phyloP scores from a whole-genome alignment of 208 protist species.

The Acanthamoeba healyi region DNA sequence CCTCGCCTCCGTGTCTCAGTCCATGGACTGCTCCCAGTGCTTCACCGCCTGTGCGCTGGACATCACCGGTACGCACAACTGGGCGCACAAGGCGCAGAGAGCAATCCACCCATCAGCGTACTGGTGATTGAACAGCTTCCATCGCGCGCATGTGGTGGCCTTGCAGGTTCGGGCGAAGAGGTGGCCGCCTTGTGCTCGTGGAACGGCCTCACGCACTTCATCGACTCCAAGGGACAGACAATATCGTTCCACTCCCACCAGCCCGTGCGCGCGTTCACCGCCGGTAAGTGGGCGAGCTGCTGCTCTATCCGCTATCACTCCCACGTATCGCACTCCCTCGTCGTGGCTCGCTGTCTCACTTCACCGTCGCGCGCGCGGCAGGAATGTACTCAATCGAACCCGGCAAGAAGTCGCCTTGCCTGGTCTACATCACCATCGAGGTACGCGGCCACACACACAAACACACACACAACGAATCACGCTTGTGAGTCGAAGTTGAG shows the following conservation, averaged over 20 bases:
- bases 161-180: neutral
- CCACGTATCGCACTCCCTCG: neutral
- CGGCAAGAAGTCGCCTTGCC: neutral
- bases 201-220: slow-evolving; percentile 8
- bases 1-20: neutral
- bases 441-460: neutral
- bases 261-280: slow-evolving; percentile 7
- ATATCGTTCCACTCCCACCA: slow-evolving; percentile 15
- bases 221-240: slow-evolving; percentile 5
- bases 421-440: slow-evolving; percentile 55
- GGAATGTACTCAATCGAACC: slow-evolving; percentile 37
- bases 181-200: slow-evolving; percentile 12
- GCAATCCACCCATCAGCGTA: too few species aligned
- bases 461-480: neutral
- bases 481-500: too few species aligned
- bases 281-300: neutral
- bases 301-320: neutral
- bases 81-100: too few species aligned
- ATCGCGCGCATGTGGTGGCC: too few species aligned
- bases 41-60: slow-evolving; percentile 9
- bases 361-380: neutral
- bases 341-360: neutral
- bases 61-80: neutral
- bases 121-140: too few species aligned
- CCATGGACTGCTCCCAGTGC: slow-evolving; percentile 36